Evolutionary conservation across 345 rosid species (phyloP).

Genomic region (Syzygium oleosum): DNA sequence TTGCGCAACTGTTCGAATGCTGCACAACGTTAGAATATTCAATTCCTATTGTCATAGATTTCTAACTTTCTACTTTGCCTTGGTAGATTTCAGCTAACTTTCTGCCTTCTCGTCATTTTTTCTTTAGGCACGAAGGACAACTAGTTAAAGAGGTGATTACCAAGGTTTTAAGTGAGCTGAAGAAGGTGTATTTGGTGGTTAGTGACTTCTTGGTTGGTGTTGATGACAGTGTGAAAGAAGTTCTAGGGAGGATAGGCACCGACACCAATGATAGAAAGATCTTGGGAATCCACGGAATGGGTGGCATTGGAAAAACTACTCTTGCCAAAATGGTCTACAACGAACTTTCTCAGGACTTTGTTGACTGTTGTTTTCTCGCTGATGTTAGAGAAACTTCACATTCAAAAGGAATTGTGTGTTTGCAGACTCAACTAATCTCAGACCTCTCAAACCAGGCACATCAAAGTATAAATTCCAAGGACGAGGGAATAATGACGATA

Average conservation of each 20-base stretch:
- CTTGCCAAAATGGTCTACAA: conserved; percentile 1
- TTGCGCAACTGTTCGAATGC: not conserved
- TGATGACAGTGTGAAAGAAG: not conserved
- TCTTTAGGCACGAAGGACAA: not conserved
- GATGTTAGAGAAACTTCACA: not conserved
- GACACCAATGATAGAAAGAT: not conserved
- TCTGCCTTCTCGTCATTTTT: not conserved
- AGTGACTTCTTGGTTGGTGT: not conserved
- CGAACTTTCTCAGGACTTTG: not conserved
- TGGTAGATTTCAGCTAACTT: not conserved
- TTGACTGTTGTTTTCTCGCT: not conserved
- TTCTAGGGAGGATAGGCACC: not conserved
- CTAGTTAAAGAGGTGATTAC: not conserved
- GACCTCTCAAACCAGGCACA: not conserved
- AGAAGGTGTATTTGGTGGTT: not conserved
- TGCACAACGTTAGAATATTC: not conserved
- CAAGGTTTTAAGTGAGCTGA: not conserved
- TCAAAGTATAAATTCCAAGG: no score
- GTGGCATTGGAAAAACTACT: conserved; percentile 1
- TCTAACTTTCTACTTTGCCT: not conserved
- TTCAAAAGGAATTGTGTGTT: not conserved
- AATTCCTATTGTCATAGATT: not conserved
- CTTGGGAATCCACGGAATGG: not conserved
- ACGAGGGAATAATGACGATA: not conserved
- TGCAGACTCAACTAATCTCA: not conserved